Evolutionary conservation across 108 stramenopile genomes (phyloP).

Genomic region (Skeletonema grethae): DNA sequence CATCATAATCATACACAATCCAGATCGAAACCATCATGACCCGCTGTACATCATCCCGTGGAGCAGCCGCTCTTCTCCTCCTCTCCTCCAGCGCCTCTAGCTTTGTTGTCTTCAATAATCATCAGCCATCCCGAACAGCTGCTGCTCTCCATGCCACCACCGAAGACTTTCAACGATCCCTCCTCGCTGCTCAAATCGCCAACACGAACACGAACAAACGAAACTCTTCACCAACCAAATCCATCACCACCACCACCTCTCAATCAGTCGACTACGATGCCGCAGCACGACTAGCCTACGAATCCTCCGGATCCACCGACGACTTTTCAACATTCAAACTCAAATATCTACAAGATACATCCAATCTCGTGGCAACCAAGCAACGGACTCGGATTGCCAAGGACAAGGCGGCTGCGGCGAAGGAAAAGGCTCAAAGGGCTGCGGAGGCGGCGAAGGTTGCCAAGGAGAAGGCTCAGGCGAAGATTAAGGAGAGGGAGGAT

Average conservation of each 20-base stretch:
- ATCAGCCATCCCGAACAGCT: background rate
- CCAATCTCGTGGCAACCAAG: background rate
- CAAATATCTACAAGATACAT: slow-evolving; percentile 41
- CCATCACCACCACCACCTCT: too few species aligned
- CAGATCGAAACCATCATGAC: background rate
- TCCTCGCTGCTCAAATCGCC: slow-evolving; percentile 22
- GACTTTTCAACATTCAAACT: slow-evolving; percentile 39
- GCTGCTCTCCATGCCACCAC: slow-evolving; percentile 10
- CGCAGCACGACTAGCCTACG: slow-evolving; percentile 44
- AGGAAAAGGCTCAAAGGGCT: background rate
- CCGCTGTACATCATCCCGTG: background rate
- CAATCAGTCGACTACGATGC: slow-evolving; percentile 45
- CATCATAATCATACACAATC: too few species aligned
- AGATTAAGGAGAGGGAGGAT: background rate
- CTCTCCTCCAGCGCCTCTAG: slow-evolving; percentile 2
- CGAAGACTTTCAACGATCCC: slow-evolving; percentile 25
- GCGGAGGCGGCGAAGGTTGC: slow-evolving; percentile 9
- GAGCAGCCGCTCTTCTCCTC: slow-evolving; percentile 9
- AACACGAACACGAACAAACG: too few species aligned
- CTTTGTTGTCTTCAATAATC: background rate
- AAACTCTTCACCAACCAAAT: too few species aligned
- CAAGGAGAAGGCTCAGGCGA: slow-evolving; percentile 11
- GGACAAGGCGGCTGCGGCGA: slow-evolving; percentile 4
- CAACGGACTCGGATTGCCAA: background rate
- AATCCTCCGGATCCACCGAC: slow-evolving; percentile 20